These are phyloP conservation scores for Quercus lobata DNA, from an alignment of 331 rosid species.

Conservation along the genomic window DNA sequence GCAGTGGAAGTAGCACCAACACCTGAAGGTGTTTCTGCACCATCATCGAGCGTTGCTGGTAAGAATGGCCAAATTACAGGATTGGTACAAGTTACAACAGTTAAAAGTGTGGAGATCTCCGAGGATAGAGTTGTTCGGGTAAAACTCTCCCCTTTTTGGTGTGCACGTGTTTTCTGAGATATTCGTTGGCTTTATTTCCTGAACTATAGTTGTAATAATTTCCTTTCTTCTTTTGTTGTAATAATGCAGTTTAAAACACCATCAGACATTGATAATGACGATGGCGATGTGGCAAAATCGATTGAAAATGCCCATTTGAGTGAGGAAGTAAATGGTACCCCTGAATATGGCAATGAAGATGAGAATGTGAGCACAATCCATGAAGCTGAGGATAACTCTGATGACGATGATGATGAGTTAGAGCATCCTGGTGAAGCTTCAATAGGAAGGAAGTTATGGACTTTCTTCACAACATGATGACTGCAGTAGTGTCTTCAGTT, in stretches of 20 bases:
- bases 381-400: slow-evolving; percentile 35
- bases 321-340: slow-evolving; percentile 37
- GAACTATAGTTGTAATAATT: background rate
- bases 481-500: slow-evolving; percentile 6
- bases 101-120: slow-evolving; percentile 30
- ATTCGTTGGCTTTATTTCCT: slow-evolving; percentile 9
- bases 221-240: background rate
- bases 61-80: slow-evolving; percentile 23
- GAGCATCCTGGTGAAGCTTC: slow-evolving; percentile 55
- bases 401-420: slow-evolving; percentile 34
- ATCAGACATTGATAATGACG: slow-evolving; percentile 30
- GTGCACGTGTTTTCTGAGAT: background rate
- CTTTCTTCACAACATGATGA: slow-evolving; percentile 74
- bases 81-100: slow-evolving; percentile 36
- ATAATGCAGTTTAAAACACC: slow-evolving; percentile 53
- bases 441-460: slow-evolving; percentile 64
- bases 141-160: slow-evolving; percentile 19
- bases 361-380: slow-evolving; percentile 38
- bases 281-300: slow-evolving; percentile 36
- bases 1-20: slow-evolving; percentile 23
- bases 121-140: slow-evolving; percentile 68
- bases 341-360: slow-evolving; percentile 33
- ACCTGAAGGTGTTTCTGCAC: slow-evolving; percentile 31
- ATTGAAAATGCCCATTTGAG: slow-evolving; percentile 20
- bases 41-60: slow-evolving; percentile 32